Conservation (phyloP, 2,329 filamentous ascomycete genomes). For the Rutstroemia sp. region DNA sequence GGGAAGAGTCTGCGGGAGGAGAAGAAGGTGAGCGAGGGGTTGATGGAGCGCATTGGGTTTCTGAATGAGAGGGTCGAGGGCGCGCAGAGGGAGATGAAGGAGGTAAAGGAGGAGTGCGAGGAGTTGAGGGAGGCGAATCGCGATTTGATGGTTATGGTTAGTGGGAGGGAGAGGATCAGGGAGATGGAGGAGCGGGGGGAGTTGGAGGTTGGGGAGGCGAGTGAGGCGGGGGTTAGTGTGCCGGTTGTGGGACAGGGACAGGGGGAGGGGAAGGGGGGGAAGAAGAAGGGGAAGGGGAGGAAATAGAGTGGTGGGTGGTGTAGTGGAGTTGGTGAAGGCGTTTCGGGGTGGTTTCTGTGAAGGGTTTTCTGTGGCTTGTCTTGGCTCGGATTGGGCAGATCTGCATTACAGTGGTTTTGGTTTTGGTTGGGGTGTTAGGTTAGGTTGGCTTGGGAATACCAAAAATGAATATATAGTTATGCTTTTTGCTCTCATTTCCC, state of each 20-base stretch:
- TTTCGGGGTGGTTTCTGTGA: background rate
- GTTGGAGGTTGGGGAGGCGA: constrained; percentile 61
- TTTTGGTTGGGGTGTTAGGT: too few species aligned
- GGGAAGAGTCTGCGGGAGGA: constrained; percentile 77
- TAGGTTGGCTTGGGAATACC: too few species aligned
- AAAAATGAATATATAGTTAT: too few species aligned
- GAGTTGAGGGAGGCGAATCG: constrained; percentile 82
- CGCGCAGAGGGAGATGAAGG: constrained; percentile 57
- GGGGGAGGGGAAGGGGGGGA: constrained; percentile 18
- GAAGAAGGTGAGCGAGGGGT: constrained; percentile 71
- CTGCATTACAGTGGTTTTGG: too few species aligned
- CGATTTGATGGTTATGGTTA: constrained; percentile 83
- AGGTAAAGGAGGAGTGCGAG: constrained; percentile 78
- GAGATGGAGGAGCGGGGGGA: constrained; percentile 56
- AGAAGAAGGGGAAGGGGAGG: constrained; percentile 23
- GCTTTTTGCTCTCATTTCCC: too few species aligned
- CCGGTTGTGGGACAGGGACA: constrained; percentile 30
- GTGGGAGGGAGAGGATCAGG: constrained; percentile 69
- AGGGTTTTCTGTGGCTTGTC: too few species aligned
- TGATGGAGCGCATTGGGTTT: constrained; percentile 76
- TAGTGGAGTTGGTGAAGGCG: too few species aligned
- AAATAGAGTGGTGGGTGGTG: background rate
- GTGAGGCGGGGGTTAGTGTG: constrained; percentile 63
- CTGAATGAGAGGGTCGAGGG: constrained; percentile 55
- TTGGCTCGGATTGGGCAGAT: too few species aligned